Evolutionary conservation across 2,329 filamentous ascomycete genomes (phyloP).

Genomic region (Cytospora leucostoma): DNA sequence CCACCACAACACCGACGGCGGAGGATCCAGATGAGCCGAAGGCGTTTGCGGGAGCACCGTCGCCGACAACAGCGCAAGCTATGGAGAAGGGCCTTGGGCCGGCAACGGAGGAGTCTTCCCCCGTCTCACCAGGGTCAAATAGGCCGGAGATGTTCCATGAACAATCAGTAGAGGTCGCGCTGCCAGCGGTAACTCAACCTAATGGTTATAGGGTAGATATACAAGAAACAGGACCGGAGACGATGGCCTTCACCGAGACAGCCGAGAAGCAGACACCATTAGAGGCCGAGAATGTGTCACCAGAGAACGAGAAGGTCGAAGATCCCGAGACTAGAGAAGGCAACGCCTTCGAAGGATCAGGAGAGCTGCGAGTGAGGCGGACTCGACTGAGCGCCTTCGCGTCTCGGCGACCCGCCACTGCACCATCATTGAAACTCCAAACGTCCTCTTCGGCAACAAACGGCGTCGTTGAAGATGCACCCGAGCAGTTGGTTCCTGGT

Average conservation of each 20-base stretch:
- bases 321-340: constrained; percentile 5
- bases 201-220: neutral
- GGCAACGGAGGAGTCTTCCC: constrained; percentile 10
- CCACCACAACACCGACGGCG: neutral
- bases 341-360: constrained; percentile 23
- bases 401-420: constrained; percentile 26
- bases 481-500: constrained; percentile 29
- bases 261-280: neutral
- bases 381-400: constrained; percentile 26
- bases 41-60: neutral
- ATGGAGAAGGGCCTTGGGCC: constrained; percentile 7
- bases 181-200: neutral
- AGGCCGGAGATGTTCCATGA: constrained; percentile 3
- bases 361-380: constrained; percentile 25
- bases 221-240: neutral
- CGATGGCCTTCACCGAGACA: neutral
- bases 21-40: neutral
- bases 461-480: constrained; percentile 38
- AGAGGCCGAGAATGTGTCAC: neutral
- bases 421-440: constrained; percentile 28
- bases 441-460: constrained; percentile 39
- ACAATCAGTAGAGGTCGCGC: neutral
- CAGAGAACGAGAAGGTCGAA: neutral
- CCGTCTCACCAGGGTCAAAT: constrained; percentile 3
- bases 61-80: neutral